Conservation (phyloP, 306 rosid species). For the Malus domestica region DNA sequence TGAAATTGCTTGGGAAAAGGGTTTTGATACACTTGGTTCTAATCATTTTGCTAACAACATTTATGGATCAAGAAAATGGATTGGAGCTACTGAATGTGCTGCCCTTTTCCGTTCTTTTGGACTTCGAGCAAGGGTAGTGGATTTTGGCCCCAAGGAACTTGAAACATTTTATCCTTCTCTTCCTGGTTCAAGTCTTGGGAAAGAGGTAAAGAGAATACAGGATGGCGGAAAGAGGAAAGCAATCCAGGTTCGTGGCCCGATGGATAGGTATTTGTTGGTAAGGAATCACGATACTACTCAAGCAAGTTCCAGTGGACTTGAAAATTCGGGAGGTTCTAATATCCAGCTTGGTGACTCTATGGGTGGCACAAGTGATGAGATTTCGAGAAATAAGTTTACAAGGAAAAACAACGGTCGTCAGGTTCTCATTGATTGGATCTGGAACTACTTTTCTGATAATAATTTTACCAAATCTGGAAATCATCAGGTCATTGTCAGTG, state of each 20-base stretch:
- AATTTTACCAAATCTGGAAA: constrained; percentile 25
- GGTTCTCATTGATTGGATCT: constrained; percentile 70
- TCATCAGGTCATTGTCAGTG: constrained; percentile 35
- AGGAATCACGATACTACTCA: constrained; percentile 4
- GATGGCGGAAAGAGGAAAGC: constrained; percentile 30
- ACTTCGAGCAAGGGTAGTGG: constrained; percentile 61
- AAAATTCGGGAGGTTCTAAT: constrained; percentile 8
- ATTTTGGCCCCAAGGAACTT: constrained; percentile 73
- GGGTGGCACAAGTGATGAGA: constrained; percentile 7
- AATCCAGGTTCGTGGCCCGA: constrained; percentile 34
- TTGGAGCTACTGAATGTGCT: constrained; percentile 81
- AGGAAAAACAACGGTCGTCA: constrained; percentile 38
- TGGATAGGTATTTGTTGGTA: constrained; percentile 28
- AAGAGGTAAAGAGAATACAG: constrained; percentile 13
- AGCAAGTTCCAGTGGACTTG: constrained; percentile 21
- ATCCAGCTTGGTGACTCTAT: constrained; percentile 10
- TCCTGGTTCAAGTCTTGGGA: constrained; percentile 43
- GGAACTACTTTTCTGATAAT: constrained; percentile 73
- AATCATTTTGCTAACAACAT: constrained; percentile 48
- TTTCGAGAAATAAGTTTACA: constrained; percentile 15
- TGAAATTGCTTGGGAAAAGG: constrained; percentile 88
- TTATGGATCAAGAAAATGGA: constrained; percentile 59
- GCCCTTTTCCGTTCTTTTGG: constrained; percentile 72
- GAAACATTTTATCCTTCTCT: constrained; percentile 47
- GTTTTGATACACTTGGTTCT: constrained; percentile 62